Percentiles rank a stretch among this genome's conserved stretches.
phyloP scores from a whole-genome alignment of 2,329 filamentous ascomycete species.

The Colletotrichum incanum region DNA sequence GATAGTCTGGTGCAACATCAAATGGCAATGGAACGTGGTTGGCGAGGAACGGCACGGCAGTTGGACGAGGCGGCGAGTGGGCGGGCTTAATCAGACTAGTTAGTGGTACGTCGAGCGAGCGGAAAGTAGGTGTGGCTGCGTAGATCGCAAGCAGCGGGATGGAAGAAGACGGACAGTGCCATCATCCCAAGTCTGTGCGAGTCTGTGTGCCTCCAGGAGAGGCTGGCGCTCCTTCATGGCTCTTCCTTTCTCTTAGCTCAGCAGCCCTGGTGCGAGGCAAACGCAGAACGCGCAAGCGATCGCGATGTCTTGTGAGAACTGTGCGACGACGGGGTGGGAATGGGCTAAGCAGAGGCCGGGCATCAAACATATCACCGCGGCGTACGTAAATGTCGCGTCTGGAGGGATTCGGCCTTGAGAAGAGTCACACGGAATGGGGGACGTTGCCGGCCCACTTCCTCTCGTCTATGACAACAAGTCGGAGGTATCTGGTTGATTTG shows the following conservation, averaged over 20 bases:
- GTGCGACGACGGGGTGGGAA: conserved; percentile 21
- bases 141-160: conserved; percentile 8
- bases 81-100: neutral
- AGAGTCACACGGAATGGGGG: neutral
- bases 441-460: neutral
- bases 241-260: neutral
- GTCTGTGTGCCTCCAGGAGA: conserved; percentile 8
- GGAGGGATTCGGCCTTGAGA: no score
- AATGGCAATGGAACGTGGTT: conserved; percentile 26
- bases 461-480: conserved; percentile 21
- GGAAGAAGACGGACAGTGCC: conserved; percentile 3
- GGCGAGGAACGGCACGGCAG: conserved; percentile 22
- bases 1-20: neutral
- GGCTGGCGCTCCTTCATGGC: neutral
- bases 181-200: conserved; percentile 24
- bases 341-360: neutral
- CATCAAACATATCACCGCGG: neutral
- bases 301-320: conserved; percentile 17
- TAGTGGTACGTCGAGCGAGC: neutral
- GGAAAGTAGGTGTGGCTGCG: conserved; percentile 30
- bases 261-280: conserved; percentile 16
- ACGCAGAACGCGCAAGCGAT: conserved; percentile 13
- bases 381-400: neutral
- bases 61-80: conserved; percentile 13
- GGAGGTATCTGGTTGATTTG: neutral